Conservation (phyloP, 352 stramenopile genomes). For the Globisporangium cystogenes region DNA sequence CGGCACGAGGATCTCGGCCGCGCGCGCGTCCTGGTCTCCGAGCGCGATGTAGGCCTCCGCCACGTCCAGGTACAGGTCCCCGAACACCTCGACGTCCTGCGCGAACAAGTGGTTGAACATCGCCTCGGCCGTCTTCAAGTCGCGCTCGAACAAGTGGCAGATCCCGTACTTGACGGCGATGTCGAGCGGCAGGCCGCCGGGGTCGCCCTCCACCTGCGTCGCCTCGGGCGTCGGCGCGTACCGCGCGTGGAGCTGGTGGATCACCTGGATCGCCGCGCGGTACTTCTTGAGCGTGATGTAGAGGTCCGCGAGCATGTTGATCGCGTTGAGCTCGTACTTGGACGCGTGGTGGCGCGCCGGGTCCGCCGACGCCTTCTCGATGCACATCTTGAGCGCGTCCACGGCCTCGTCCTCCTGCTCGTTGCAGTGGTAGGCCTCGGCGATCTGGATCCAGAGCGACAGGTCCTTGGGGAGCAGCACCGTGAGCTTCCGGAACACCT, state of each 20-base stretch:
- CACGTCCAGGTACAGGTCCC: constrained; percentile 80
- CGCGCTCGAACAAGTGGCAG: constrained; percentile 71
- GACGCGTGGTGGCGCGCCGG: constrained; percentile 57
- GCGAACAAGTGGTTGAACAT: constrained; percentile 84
- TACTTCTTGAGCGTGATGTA: constrained; percentile 87
- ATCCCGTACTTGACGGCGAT: constrained; percentile 88
- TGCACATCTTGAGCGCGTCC: constrained; percentile 79
- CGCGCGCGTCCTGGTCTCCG: constrained; percentile 57
- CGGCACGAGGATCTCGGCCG: constrained; percentile 59
- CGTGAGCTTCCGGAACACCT: constrained; percentile 80
- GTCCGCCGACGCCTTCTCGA: constrained; percentile 69
- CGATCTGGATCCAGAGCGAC: constrained; percentile 84
- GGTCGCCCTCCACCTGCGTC: constrained; percentile 56
- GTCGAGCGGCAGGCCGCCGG: constrained; percentile 66
- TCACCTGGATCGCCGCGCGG: constrained; percentile 70
- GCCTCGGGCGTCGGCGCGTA: constrained; percentile 52
- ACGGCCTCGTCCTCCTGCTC: constrained; percentile 84
- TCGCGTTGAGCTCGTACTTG: constrained; percentile 78
- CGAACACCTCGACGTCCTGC: constrained; percentile 81
- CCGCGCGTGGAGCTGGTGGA: constrained; percentile 66
- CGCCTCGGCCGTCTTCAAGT: constrained; percentile 65
- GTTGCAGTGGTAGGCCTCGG: constrained; percentile 83
- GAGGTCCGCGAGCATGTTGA: constrained; percentile 87
- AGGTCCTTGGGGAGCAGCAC: constrained; percentile 63
- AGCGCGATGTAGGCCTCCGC: constrained; percentile 77